These are phyloP conservation scores for Debaryomyces tyrocola DNA, from an alignment of 805 yeast species.

Conservation along the genomic window DNA sequence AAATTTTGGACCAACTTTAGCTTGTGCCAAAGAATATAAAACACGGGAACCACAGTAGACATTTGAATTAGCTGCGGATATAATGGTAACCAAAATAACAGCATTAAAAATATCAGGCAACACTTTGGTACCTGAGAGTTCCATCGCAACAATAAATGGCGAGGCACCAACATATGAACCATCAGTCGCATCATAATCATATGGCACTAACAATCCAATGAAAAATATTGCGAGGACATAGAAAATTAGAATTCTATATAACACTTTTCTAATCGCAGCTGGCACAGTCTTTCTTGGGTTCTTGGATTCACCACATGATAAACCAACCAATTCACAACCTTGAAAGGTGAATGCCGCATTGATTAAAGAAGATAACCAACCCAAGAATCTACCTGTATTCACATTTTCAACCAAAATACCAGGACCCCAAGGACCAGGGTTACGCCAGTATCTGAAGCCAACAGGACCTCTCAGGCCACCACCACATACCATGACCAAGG, in stretches of 20 bases:
- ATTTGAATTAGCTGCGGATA: constrained; percentile 19
- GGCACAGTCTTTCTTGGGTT: constrained; percentile 24
- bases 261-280: constrained; percentile 21
- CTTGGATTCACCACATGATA: constrained; percentile 14
- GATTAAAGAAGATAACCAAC: constrained; percentile 32
- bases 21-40: constrained; percentile 19
- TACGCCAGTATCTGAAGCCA: constrained; percentile 9
- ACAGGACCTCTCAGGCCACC: constrained; percentile 4
- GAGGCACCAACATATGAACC: constrained; percentile 15
- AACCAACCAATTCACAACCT: constrained; percentile 9
- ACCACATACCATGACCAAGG: constrained; percentile 6
- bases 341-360: constrained; percentile 34
- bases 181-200: constrained; percentile 6
- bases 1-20: constrained; percentile 18
- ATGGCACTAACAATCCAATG: constrained; percentile 19
- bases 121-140: constrained; percentile 23
- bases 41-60: constrained; percentile 19
- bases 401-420: constrained; percentile 1
- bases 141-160: constrained; percentile 31
- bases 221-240: constrained; percentile 18
- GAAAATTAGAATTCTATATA: constrained; percentile 22
- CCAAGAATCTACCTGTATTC: constrained; percentile 31
- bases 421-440: constrained; percentile 3
- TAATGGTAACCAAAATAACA: constrained; percentile 7
- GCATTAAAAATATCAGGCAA: constrained; percentile 18